Evolutionary conservation across 2,329 filamentous ascomycete genomes (phyloP).

Genomic region (Gnomoniopsis sp.): DNA sequence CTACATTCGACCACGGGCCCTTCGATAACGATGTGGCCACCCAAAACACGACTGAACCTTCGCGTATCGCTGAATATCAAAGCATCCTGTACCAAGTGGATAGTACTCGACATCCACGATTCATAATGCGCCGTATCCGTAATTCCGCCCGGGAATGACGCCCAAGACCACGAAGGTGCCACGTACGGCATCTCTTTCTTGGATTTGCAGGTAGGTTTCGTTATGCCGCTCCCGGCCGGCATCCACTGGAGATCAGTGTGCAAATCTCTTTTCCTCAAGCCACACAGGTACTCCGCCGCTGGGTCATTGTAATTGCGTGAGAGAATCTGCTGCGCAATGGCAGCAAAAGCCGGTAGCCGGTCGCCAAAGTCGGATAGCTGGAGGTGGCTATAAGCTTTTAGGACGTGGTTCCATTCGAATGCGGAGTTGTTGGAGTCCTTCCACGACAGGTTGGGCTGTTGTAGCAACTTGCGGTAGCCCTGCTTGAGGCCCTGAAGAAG

Average conservation of each 20-base stretch:
- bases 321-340: background rate
- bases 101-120: too few species aligned
- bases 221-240: background rate
- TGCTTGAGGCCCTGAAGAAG: background rate
- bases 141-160: background rate
- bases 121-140: background rate
- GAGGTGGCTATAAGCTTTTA: background rate
- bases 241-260: background rate
- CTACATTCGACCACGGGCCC: too few species aligned
- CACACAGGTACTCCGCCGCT: background rate
- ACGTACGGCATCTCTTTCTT: background rate
- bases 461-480: background rate
- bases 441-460: background rate
- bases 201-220: background rate
- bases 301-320: background rate
- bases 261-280: background rate
- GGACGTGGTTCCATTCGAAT: background rate
- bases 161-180: background rate
- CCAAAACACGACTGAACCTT: too few species aligned
- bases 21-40: too few species aligned
- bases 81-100: too few species aligned
- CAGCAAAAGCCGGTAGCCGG: background rate
- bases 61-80: too few species aligned
- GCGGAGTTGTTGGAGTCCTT: background rate
- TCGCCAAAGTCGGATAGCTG: background rate